Evolutionary conservation across 164 flowering plant genomes (phyloP).

Genomic region (Chimonanthus salicifolius): DNA sequence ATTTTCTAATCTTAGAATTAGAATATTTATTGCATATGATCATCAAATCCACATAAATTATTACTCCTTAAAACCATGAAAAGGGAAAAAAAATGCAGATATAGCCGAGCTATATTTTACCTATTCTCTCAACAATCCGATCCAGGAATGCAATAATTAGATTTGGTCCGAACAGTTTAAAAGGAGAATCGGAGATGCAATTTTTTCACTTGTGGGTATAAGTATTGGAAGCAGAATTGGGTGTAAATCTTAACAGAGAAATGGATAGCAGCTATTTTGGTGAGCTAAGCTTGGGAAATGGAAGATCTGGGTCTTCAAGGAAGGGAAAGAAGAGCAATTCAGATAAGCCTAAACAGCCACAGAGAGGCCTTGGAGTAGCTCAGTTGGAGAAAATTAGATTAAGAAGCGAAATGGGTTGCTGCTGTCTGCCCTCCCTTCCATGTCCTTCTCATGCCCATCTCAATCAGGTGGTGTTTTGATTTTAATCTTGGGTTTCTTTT

Average conservation of each 20-base stretch:
- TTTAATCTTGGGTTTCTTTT: slow-evolving; percentile 1
- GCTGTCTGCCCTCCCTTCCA: slow-evolving; percentile 25
- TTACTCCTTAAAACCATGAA: neutral
- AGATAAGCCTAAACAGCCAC: slow-evolving; percentile 90
- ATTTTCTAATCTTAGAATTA: neutral
- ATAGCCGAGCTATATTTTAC: neutral
- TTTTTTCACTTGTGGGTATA: neutral
- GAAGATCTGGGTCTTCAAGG: slow-evolving; percentile 49
- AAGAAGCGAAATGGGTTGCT: slow-evolving; percentile 49
- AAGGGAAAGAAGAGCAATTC: slow-evolving; percentile 59
- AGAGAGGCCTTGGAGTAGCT: slow-evolving; percentile 95
- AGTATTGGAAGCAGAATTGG: neutral
- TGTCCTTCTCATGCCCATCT: slow-evolving; percentile 22
- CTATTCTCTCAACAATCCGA: slow-evolving; percentile 35
- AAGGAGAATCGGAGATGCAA: slow-evolving; percentile 14
- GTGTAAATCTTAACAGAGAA: slow-evolving; percentile 10
- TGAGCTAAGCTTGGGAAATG: slow-evolving; percentile 46
- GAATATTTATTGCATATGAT: neutral
- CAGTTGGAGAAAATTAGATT: slow-evolving; percentile 90
- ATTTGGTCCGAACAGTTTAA: slow-evolving; percentile 16
- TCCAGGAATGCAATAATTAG: slow-evolving; percentile 66
- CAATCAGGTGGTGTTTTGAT: slow-evolving; percentile 24
- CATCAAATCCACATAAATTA: neutral
- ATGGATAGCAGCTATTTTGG: slow-evolving; percentile 64
- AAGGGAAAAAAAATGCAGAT: neutral